Base-by-base conservation (phyloP, 331 rosid species). In the Erythrophleum ivorense region DNA sequence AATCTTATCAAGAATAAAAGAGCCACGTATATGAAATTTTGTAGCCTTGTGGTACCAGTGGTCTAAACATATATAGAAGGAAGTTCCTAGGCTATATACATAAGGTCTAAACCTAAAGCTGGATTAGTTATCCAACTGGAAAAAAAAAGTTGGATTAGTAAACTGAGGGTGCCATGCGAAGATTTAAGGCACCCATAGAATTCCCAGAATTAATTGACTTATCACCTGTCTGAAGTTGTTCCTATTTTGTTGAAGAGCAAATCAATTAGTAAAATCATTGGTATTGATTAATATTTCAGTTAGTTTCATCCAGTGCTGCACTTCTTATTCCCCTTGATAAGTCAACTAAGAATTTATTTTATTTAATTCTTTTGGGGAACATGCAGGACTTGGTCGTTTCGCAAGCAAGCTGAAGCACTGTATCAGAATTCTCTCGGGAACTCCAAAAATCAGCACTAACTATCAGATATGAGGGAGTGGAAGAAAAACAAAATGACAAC, bases 321-420 rank as follows among this genome's bases (percentile, higher is more conserved):
- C 13, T n/a, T n/a, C n/a, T n/a, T 63, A 45, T 58, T 65, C 68
- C 45, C 36, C 21, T 63, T 71, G 16, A 15, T 12, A 50, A 79
- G 53, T 60, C 49, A 54, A 15, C 53, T 72, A 18, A 72, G 18
- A 79, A 70, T 3, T 49, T 76, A 2, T 64, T 78, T 8, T 16
- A n/a, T n/a, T n/a, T n/a, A n/a, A n/a, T n/a, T 52, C 3, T 52
- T 2, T 59, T 24, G n/a, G 58, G 70, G 52, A 76, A 57, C 71
- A 19, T 76, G 83, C 83, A 80, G 81, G 87, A 65, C 33, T 53
- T 67, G 55, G 7, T 36, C 34, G 6, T 80, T 60, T 72, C 71
- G 8, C 76, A 60, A 75, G 84, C 75, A 76, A 71, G 71, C 53
- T 65, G 82, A 65, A 62, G 18, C 78, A 11, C 0, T 16, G 64